Conservation (phyloP, 345 rosid genomes). For the Durio zibethinus region DNA sequence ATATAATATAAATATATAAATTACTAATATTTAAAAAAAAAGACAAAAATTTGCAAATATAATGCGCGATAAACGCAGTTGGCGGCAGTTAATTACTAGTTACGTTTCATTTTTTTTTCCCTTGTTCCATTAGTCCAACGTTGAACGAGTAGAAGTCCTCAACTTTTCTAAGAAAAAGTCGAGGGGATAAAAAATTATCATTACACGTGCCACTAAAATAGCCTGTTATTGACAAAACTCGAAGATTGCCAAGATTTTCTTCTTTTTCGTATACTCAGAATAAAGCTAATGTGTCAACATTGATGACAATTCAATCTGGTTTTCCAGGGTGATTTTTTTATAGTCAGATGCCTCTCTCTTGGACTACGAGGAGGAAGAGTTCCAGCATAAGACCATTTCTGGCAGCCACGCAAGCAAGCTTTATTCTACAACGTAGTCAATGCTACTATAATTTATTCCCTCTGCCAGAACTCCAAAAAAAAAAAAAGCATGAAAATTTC, state of each 20-base stretch:
- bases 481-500: neutral
- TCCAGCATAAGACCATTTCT: neutral
- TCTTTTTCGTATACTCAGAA: neutral
- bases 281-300: neutral
- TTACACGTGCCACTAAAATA: too few relatives aligned
- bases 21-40: too few relatives aligned
- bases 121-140: neutral
- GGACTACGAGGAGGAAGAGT: neutral
- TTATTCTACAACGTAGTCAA: neutral
- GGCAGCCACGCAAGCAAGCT: neutral
- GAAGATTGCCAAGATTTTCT: neutral
- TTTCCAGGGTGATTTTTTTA: neutral
- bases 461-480: neutral
- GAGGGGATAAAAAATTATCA: neutral
- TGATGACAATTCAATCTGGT: neutral
- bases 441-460: neutral
- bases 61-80: too few relatives aligned
- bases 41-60: too few relatives aligned
- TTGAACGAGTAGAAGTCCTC: neutral
- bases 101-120: neutral
- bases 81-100: neutral
- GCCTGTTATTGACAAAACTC: too few relatives aligned
- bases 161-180: neutral
- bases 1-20: too few relatives aligned
- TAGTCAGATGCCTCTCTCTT: neutral